Evolutionary conservation across 1,139 yeast genomes (phyloP).

Genomic region (Magnusiomyces ingens): DNA sequence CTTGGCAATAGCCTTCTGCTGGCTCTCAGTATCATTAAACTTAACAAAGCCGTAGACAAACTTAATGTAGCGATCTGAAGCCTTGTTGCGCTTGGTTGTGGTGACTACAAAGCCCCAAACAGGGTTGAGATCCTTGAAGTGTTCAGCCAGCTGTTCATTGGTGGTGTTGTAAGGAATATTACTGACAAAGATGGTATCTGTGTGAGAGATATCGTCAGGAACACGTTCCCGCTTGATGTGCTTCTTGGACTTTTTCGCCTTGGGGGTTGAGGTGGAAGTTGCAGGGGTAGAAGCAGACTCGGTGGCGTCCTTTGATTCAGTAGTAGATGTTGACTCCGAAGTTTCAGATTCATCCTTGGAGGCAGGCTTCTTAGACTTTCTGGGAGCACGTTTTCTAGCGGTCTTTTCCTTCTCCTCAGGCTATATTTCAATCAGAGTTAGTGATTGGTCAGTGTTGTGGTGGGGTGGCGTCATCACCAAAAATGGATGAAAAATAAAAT

Average conservation of each 20-base stretch:
- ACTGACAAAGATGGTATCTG: conserved; percentile 46
- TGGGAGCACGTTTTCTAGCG: background rate
- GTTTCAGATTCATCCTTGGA: conserved; percentile 1
- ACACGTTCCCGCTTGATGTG: conserved; percentile 18
- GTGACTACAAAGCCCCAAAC: conserved; percentile 11
- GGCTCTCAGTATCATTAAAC: conserved; percentile 40
- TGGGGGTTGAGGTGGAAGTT: conserved; percentile 36
- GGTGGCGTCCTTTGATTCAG: background rate
- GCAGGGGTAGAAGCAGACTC: conserved; percentile 2
- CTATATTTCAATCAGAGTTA: background rate
- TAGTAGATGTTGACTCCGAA: background rate
- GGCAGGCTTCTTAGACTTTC: conserved; percentile 1
- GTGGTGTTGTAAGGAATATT: conserved; percentile 37
- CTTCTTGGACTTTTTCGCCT: conserved; percentile 17
- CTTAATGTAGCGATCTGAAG: conserved; percentile 5
- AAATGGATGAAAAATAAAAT: background rate
- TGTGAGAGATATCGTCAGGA: conserved; percentile 17
- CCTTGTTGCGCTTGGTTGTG: background rate
- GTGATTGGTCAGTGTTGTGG: background rate
- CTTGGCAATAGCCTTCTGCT: conserved; percentile 41
- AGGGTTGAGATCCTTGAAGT: conserved; percentile 23
- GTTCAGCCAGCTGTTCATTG: conserved; percentile 27
- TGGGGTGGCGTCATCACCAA: background rate
- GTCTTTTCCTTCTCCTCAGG: conserved; percentile 3
- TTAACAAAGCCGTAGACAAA: conserved; percentile 46